Evolutionary conservation across 2,329 filamentous ascomycete species (phyloP).

Genomic region (Ceratocystis colombiana): DNA sequence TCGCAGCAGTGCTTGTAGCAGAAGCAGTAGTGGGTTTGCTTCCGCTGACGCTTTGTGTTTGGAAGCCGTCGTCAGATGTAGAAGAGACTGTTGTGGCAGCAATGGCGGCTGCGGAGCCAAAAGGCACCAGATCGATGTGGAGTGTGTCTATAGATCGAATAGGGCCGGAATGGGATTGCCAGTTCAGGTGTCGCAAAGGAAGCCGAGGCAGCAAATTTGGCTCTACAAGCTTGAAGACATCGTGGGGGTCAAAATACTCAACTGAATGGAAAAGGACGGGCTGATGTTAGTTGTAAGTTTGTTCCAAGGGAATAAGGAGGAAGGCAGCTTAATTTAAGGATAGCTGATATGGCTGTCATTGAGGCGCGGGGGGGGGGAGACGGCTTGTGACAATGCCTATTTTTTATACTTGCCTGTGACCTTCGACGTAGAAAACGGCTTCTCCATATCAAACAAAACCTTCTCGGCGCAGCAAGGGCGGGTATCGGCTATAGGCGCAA

Average conservation of each 20-base stretch:
- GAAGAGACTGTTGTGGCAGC: conserved; percentile 33
- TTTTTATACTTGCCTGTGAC: conserved; percentile 51
- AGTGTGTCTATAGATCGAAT: conserved; percentile 87
- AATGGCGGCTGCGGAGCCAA: conserved; percentile 40
- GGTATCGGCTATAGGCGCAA: neutral
- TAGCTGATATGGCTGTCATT: neutral
- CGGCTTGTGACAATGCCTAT: neutral
- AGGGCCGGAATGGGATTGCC: conserved; percentile 88
- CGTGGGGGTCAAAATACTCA: conserved; percentile 91
- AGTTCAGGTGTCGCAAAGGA: conserved; percentile 84
- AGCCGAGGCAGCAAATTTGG: conserved; percentile 67
- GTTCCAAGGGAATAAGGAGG: conserved; percentile 26
- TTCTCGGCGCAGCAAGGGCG: neutral
- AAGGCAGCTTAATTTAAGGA: neutral
- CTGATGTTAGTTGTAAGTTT: neutral
- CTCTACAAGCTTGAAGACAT: conserved; percentile 72
- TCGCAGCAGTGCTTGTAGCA: conserved; percentile 34
- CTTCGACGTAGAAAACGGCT: conserved; percentile 62
- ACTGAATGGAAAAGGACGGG: conserved; percentile 42
- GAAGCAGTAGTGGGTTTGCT: conserved; percentile 31
- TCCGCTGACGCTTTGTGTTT: conserved; percentile 45
- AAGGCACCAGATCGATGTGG: conserved; percentile 74
- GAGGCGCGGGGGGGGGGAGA: neutral
- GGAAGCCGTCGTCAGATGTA: conserved; percentile 49
- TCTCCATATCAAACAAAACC: conserved; percentile 43